Base-by-base conservation (phyloP, 805 yeast genomes). In the Kuraishia floccosa region DNA sequence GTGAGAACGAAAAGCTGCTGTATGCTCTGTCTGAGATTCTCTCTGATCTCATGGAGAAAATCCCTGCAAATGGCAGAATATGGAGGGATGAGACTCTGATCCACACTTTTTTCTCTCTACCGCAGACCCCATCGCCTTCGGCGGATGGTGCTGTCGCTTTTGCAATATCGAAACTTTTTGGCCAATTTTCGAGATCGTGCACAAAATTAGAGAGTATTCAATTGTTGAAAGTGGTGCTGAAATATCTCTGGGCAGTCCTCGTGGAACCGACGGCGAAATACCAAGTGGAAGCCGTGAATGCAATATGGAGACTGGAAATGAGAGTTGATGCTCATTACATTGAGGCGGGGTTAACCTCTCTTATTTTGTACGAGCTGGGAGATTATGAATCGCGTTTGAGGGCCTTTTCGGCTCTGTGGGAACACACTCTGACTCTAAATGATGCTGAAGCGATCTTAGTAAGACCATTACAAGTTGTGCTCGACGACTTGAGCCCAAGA, bases 361-460 rank as follows among this genome's bases (percentile, higher is more conserved):
- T 73, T 28, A 63, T 83, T 19, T 44, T 76, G 10, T 46, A 62
- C 4, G 49, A 60, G 1, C 44, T 52, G 5, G 47, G 46, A 22
- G 52, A 63, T 14, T 24, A 17, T 14, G 46, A 52, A 5, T 52
- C 61, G 12, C 60, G 74, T 36, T 50, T 78, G 1, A 49, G 58
- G 12, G 78, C 81, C 0, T 68, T 84, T 39, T 64, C 72, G 30
- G 64, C 72, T 6, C 47, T 87, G 4, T 89, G 96, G 96, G 62
- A 64, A 3, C 89, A 82, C 42, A 66, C 89, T 0, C 37, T 53
- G 6, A 50, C 61, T n/a, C 46, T 54, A 24, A 67, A 63, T 27
- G 83, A 74, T 23, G 31, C 54, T 0, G 76, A 65, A 30, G 39
- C 49, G 2, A 52, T 79, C 6, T 50, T 85, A 9, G 55, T 65